These are phyloP conservation scores for Rhipidocladum racemiflorum DNA, from an alignment of 176 grass and related monocot genomes.

Conservation along the genomic window DNA sequence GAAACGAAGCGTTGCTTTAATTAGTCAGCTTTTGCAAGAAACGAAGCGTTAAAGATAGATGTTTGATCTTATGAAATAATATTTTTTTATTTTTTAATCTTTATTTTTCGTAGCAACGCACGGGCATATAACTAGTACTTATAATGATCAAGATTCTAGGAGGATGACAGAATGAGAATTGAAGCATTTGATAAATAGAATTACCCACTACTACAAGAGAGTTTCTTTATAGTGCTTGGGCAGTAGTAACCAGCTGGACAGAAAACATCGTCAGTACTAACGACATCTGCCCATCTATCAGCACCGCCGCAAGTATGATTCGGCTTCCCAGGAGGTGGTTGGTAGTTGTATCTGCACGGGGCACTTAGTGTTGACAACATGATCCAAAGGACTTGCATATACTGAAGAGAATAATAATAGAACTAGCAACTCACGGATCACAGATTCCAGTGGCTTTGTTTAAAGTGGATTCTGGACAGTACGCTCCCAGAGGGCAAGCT, in stretches of 20 bases:
- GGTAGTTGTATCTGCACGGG: constrained; percentile 46
- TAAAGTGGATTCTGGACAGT: constrained; percentile 65
- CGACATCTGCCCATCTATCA: constrained; percentile 80
- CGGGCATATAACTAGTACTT: too few relatives aligned
- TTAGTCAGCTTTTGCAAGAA: too few relatives aligned
- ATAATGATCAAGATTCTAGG: neutral
- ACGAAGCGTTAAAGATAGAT: too few relatives aligned
- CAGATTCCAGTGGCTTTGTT: constrained; percentile 80
- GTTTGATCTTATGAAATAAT: too few relatives aligned
- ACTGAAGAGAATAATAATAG: neutral
- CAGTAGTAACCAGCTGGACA: constrained; percentile 92
- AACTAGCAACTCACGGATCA: constrained; percentile 74
- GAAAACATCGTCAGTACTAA: constrained; percentile 64
- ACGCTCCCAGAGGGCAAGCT: constrained; percentile 92
- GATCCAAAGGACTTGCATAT: neutral
- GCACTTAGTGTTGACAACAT: neutral
- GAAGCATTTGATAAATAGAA: constrained; percentile 57
- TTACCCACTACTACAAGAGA: constrained; percentile 99
- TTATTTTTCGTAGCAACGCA: too few relatives aligned
- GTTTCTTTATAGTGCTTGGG: constrained; percentile 80
- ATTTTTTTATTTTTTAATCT: too few relatives aligned
- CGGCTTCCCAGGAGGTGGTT: too few relatives aligned
- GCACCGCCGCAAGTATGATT: constrained; percentile 54
- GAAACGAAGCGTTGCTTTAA: too few relatives aligned
- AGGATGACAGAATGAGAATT: neutral